A percentile compares a stretch with the other conserved stretches of the same genome.
Evolutionary conservation across 192 early-diverging fungal species (phyloP).

Genomic region (Coemansia asiatica): DNA sequence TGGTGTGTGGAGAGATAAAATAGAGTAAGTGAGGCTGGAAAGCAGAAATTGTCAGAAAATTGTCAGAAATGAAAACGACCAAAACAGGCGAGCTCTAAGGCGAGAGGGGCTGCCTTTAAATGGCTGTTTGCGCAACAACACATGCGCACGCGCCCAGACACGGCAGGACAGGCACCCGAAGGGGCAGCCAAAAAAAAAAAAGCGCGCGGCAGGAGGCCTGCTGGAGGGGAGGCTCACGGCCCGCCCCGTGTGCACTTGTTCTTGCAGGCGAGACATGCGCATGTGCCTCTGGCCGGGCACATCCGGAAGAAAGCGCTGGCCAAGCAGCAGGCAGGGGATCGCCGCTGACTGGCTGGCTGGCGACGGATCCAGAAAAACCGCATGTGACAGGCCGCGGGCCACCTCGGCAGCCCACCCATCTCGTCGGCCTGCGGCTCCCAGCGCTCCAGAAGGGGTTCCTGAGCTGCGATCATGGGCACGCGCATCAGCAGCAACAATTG

Average conservation of each 20-base stretch:
- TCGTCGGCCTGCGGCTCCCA: too few relatives aligned
- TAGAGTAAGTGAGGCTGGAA: not conserved
- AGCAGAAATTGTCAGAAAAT: too few relatives aligned
- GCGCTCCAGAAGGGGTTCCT: not conserved
- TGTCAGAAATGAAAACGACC: not conserved
- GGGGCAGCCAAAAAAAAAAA: slow-evolving; percentile 7
- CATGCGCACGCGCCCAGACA: slow-evolving; percentile 7
- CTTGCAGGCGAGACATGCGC: slow-evolving; percentile 15
- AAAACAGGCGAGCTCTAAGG: not conserved
- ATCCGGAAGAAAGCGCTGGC: slow-evolving; percentile 3
- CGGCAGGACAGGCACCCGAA: not conserved
- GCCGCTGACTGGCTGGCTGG: not conserved
- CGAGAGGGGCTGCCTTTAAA: not conserved
- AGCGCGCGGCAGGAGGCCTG: slow-evolving; percentile 3
- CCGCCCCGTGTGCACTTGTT: not conserved
- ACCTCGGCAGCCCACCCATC: not conserved
- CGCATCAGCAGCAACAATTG: not conserved
- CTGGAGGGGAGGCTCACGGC: not conserved
- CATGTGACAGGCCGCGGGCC: not conserved
- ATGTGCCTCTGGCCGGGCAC: slow-evolving; percentile 18
- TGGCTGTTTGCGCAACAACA: not conserved
- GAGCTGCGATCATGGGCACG: slow-evolving; percentile 4
- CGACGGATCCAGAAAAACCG: not conserved
- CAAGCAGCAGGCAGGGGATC: not conserved
- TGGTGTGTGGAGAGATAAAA: not conserved